Evolutionary conservation across 2,329 filamentous ascomycete species (phyloP).

Genomic region (Aspergillus fumigatiaffinis): DNA sequence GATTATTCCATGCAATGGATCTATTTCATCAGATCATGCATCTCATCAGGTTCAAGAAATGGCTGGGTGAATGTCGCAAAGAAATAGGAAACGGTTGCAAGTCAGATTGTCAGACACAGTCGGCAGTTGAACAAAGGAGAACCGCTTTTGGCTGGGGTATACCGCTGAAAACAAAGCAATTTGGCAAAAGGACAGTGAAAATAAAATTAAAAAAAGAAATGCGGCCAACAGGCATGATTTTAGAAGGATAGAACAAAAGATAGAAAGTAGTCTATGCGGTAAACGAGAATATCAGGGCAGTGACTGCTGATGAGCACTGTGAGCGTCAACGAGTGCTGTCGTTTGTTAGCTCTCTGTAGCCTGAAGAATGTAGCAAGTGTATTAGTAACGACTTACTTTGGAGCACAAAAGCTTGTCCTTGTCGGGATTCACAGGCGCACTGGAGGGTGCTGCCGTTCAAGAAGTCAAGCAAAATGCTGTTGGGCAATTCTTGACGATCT

Average conservation of each 20-base stretch:
- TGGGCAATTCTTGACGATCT: conserved; percentile 86
- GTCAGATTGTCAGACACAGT: conserved; percentile 14
- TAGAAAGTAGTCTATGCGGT: neutral
- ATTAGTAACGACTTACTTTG: conserved; percentile 40
- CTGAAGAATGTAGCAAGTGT: neutral
- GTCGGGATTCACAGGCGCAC: conserved; percentile 57
- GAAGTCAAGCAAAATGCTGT: conserved; percentile 69
- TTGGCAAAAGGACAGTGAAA: conserved; percentile 4
- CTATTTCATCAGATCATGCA: conserved; percentile 14
- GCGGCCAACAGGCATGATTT: conserved; percentile 1
- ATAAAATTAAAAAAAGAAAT: conserved; percentile 1
- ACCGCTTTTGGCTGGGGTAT: conserved; percentile 27
- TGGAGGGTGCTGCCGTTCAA: conserved; percentile 60
- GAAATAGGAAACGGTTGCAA: conserved; percentile 5
- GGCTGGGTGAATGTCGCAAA: conserved; percentile 3
- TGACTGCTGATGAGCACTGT: conserved; percentile 30
- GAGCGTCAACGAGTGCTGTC: conserved; percentile 41
- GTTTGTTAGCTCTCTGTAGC: conserved; percentile 7
- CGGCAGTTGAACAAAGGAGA: conserved; percentile 15
- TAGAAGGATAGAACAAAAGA: neutral
- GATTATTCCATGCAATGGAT: neutral
- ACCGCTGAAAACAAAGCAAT: conserved; percentile 28
- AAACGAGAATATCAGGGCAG: conserved; percentile 9
- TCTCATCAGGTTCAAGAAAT: conserved; percentile 11
- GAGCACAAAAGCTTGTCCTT: conserved; percentile 50